phyloP scores from a whole-genome alignment of 371 early-diverging fungal species.

The Mucor velutinosus region DNA sequence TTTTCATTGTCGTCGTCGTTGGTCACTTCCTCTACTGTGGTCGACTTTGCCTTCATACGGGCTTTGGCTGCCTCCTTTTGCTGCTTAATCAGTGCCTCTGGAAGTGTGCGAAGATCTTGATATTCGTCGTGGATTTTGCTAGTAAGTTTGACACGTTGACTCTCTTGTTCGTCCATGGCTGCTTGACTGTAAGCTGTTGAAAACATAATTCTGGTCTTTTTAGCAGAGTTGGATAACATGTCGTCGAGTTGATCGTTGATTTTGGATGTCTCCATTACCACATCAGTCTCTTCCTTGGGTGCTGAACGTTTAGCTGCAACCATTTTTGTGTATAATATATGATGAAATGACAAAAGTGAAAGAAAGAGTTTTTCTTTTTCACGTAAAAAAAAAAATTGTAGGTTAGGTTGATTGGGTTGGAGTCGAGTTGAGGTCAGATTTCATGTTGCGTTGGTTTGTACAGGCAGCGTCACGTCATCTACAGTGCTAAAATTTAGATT shows the following conservation, averaged over 20 bases:
- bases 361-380: background rate
- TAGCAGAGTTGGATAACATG: slow-evolving; percentile 51
- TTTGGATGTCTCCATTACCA: slow-evolving; percentile 5
- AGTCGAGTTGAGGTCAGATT: background rate
- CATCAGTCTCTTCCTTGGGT: slow-evolving; percentile 18
- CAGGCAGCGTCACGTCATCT: slow-evolving; percentile 3
- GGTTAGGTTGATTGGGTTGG: background rate
- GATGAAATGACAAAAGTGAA: background rate
- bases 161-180: slow-evolving; percentile 59
- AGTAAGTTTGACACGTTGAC: slow-evolving; percentile 73
- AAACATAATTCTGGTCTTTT: slow-evolving; percentile 61
- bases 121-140: slow-evolving; percentile 81
- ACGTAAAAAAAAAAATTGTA: slow-evolving; percentile 5
- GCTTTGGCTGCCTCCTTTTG: slow-evolving; percentile 58
- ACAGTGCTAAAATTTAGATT: background rate
- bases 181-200: slow-evolving; percentile 56
- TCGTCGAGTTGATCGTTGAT: slow-evolving; percentile 25
- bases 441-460: background rate
- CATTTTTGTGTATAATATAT: slow-evolving; percentile 9
- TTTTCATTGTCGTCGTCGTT: slow-evolving; percentile 22
- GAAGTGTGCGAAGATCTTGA: slow-evolving; percentile 64
- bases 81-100: slow-evolving; percentile 59
- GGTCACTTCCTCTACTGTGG: slow-evolving; percentile 44
- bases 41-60: slow-evolving; percentile 21
- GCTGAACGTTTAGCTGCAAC: slow-evolving; percentile 36